These are phyloP conservation scores for Stromatinia cepivora DNA, from an alignment of 2,329 filamentous ascomycete species.

Conservation along the genomic window DNA sequence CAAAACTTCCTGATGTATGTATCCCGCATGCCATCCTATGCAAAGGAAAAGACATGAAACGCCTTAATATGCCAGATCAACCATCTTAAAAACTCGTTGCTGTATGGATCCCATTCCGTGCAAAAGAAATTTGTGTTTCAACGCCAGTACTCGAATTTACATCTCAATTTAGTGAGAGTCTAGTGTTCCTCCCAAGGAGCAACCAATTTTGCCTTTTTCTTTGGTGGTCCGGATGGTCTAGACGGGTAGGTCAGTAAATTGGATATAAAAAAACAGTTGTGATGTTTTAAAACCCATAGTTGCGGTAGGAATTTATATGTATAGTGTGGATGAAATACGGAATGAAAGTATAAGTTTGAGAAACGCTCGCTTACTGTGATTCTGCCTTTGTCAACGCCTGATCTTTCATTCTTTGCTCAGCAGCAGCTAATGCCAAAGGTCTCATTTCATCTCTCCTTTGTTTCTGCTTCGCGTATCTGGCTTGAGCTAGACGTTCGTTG, in stretches of 20 bases:
- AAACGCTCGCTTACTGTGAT: not conserved
- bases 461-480: constrained; percentile 23
- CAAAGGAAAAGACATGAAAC: not conserved
- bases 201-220: not conserved
- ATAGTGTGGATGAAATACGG: not conserved
- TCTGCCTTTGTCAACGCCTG: not conserved
- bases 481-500: constrained; percentile 26
- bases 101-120: not conserved
- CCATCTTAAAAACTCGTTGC: not conserved
- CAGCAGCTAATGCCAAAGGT: constrained; percentile 28
- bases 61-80: not conserved
- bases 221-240: not conserved
- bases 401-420: constrained; percentile 25
- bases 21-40: not conserved
- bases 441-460: constrained; percentile 23
- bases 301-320: too few species aligned
- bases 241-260: not conserved
- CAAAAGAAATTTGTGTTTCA: not conserved
- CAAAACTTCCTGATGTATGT: not conserved
- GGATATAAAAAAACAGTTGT: not conserved
- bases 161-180: too few species aligned
- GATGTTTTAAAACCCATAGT: not conserved
- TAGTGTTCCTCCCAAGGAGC: not conserved
- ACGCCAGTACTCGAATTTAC: too few species aligned
- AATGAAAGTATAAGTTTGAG: not conserved